Evolutionary conservation across 306 rosid genomes (phyloP).

Genomic region (Chamaecrista fasciculata): DNA sequence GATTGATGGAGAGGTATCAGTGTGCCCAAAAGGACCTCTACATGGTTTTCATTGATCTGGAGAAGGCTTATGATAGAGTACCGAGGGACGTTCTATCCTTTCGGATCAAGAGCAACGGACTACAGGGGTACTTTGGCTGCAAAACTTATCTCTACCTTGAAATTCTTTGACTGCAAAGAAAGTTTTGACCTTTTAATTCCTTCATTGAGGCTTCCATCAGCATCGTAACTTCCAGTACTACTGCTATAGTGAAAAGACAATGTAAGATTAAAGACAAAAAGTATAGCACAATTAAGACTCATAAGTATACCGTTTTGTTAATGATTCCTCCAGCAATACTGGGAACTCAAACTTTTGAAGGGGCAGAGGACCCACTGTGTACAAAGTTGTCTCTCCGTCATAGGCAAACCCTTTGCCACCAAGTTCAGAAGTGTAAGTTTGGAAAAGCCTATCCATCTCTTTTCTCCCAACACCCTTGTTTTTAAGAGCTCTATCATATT

Average conservation of each 20-base stretch:
- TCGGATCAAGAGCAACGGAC: conserved; percentile 45
- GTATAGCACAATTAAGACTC: neutral
- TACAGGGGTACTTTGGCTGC: conserved; percentile 67
- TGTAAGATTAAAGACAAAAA: conserved; percentile 33
- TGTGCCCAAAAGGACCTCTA: conserved; percentile 66
- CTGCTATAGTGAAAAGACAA: conserved; percentile 24
- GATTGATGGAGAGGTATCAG: too few species aligned
- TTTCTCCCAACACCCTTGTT: conserved; percentile 74
- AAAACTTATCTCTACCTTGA: conserved; percentile 56
- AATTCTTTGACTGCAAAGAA: conserved; percentile 54
- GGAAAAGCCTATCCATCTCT: conserved; percentile 63
- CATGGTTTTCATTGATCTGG: too few species aligned
- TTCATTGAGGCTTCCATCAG: conserved; percentile 38
- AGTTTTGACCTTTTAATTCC: conserved; percentile 52
- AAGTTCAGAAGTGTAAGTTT: conserved; percentile 64
- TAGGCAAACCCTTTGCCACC: conserved; percentile 61
- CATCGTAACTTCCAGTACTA: conserved; percentile 44
- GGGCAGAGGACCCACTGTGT: conserved; percentile 74
- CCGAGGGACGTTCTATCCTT: too few species aligned
- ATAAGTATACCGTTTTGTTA: conserved; percentile 49
- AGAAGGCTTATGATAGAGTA: too few species aligned
- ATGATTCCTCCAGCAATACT: conserved; percentile 72
- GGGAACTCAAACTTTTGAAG: conserved; percentile 51
- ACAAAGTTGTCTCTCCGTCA: conserved; percentile 76
- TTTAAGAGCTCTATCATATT: conserved; percentile 55